phyloP scores from a whole-genome alignment of 345 rosid species.

The Corymbia maculata region DNA sequence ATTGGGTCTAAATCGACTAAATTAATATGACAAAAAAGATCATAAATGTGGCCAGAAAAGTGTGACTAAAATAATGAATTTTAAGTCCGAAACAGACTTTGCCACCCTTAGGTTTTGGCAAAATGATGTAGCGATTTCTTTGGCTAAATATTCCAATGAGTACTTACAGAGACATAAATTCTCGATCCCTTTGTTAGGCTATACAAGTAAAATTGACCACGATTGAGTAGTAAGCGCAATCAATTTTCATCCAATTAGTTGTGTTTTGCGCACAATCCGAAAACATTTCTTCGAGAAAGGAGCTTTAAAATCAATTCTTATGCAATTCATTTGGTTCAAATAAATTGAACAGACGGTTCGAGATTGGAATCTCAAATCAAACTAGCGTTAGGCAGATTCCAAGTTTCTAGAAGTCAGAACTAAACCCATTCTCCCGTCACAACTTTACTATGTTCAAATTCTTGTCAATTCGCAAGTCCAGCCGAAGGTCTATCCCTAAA shows the following conservation, averaged over 20 bases:
- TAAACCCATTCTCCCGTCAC: neutral
- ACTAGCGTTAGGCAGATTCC: neutral
- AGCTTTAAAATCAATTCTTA: neutral
- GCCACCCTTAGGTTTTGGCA: neutral
- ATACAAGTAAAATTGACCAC: neutral
- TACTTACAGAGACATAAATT: neutral
- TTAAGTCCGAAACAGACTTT: neutral
- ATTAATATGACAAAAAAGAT: neutral
- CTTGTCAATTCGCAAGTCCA: neutral
- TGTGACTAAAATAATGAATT: neutral
- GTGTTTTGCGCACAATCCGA: neutral
- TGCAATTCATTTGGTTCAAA: neutral
- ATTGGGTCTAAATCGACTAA: neutral
- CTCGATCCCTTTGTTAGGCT: neutral
- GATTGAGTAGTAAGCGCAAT: neutral
- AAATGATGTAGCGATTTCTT: neutral
- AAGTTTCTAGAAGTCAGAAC: neutral
- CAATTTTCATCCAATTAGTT: neutral
- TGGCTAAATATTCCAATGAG: neutral
- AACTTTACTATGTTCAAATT: neutral
- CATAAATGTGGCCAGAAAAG: neutral
- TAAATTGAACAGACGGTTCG: accelerated
- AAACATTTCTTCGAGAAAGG: neutral
- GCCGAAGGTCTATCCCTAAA: neutral
- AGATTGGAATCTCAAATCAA: neutral